These are phyloP conservation scores for Phytophthora cactorum DNA, from an alignment of 352 stramenopile species.

Conservation along the genomic window DNA sequence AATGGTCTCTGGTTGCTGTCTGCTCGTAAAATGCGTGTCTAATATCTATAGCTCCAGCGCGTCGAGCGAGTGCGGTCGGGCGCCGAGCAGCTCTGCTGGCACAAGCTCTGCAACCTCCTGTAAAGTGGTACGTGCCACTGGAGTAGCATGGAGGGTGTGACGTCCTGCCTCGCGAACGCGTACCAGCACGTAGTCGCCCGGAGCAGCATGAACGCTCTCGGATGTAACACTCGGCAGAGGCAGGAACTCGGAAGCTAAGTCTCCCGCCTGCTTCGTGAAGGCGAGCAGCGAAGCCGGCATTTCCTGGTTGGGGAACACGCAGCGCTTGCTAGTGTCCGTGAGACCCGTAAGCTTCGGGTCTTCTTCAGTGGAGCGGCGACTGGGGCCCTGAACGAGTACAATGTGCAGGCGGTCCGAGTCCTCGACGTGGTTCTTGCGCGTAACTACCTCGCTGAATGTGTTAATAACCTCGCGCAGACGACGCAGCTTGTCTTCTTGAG, in stretches of 20 bases:
- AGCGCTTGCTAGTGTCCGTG: slow-evolving; percentile 91
- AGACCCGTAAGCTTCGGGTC: slow-evolving; percentile 84
- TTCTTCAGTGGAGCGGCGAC: slow-evolving; percentile 78
- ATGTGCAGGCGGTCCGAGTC: slow-evolving; percentile 94
- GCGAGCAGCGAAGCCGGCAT: slow-evolving; percentile 59
- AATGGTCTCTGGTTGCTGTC: not conserved
- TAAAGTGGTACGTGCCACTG: slow-evolving; percentile 77
- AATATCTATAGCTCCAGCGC: slow-evolving; percentile 46
- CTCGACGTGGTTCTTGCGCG: slow-evolving; percentile 90
- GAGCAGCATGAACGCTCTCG: slow-evolving; percentile 50
- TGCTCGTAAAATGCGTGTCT: slow-evolving; percentile 20
- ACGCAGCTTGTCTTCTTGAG: slow-evolving; percentile 93
- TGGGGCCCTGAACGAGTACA: slow-evolving; percentile 96
- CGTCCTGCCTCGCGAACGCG: slow-evolving; percentile 79
- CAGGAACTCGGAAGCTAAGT: slow-evolving; percentile 49
- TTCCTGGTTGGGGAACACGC: slow-evolving; percentile 75
- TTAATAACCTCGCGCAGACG: slow-evolving; percentile 97
- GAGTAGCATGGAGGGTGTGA: slow-evolving; percentile 85
- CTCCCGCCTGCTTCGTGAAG: slow-evolving; percentile 47
- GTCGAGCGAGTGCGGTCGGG: slow-evolving; percentile 46
- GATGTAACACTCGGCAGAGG: slow-evolving; percentile 43
- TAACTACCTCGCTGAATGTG: slow-evolving; percentile 92
- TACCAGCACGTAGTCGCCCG: slow-evolving; percentile 88
- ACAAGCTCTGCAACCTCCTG: slow-evolving; percentile 63
- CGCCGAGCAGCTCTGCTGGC: slow-evolving; percentile 62